These are phyloP conservation scores for Kentomonas sorsogonicus DNA, from an alignment of 208 protist genomes.

Conservation along the genomic window DNA sequence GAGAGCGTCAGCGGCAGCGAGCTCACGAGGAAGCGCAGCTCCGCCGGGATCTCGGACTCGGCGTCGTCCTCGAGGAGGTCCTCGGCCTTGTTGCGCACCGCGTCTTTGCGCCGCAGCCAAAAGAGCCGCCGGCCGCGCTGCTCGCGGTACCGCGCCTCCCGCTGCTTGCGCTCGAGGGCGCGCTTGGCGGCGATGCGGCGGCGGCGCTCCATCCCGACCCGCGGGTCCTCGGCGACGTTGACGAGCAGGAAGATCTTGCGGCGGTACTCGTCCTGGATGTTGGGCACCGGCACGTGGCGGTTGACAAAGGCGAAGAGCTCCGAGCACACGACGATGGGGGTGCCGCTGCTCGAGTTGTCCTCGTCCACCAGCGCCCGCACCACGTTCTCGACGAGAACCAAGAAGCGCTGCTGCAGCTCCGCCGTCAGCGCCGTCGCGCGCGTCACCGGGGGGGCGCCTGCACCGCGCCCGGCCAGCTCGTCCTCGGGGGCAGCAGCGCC, in stretches of 20 bases:
- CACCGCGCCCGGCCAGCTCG: neutral
- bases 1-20: constrained; percentile 78
- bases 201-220: constrained; percentile 10
- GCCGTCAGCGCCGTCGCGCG: no score
- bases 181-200: neutral
- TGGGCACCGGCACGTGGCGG: constrained; percentile 70
- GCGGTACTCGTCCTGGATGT: constrained; percentile 89
- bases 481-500: neutral
- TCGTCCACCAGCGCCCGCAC: constrained; percentile 69
- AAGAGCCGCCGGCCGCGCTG: neutral
- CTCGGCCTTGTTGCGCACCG: neutral
- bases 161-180: neutral
- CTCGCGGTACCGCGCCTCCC: constrained; percentile 5
- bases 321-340: constrained; percentile 63
- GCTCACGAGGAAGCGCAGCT: constrained; percentile 80
- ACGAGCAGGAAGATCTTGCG: constrained; percentile 88
- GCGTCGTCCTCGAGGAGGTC: constrained; percentile 20
- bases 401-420: constrained; percentile 66
- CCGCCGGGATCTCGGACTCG: constrained; percentile 68
- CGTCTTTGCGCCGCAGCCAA: neutral
- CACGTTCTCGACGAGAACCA: constrained; percentile 71
- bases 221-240: constrained; percentile 66
- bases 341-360: constrained; percentile 24
- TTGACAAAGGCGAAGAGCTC: constrained; percentile 76
- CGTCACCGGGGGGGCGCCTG: constrained; percentile 19